Evolutionary conservation across 805 yeast genomes (phyloP), one percentile per base, ranked within the genome.

Genomic region (Saccharomycopsis sp.): DNA sequence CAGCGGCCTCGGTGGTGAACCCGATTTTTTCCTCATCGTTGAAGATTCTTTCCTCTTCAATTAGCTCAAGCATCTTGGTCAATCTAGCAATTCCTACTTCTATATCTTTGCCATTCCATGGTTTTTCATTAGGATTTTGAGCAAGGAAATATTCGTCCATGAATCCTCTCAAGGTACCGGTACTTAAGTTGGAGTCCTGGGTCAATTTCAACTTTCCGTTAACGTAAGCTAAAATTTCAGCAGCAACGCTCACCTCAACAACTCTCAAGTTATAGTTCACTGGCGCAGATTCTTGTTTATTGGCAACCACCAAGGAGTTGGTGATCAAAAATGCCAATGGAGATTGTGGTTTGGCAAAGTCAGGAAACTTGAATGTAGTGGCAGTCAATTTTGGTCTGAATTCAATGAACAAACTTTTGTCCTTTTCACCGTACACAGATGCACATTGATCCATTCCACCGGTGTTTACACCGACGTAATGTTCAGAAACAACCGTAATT

Each of bases 381-480:
- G 83, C 89, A 40, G 67, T 71, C 52, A 86, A 72, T 60, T 73
- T 67, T 1, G 91, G 91, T 60, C 77, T 75, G 71, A 85, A 85
- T 62, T 79, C 80, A 18, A 85, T 81, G 62, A 78, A 76, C 56
- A 85, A 69, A 1, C 85, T 85, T 62, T 85, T 80, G 59, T 75
- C 76, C 48, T 69, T 71, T 64, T 78, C 81, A 20, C 91, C 90
- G 62, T 79, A 84, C 23, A 86, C 76, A 0, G 87, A 80, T 2
- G 90, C 91, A 53, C 85, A 78, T 70, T 85, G 91, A 67, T 85
- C 91, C 87, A 85, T 80, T 46, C 91, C 90, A n/a, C 91, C 91
- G 40, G 85, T 82, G 67, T 83, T 85, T 55, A 85, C 87, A 40
- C 91, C 91, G 41, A 85, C 82, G 56, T 81, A 81, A 69, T 84